Evolutionary conservation across 805 yeast genomes (phyloP), one percentile per base, ranked within the genome.

Genomic region (Saturnispora sanitii): DNA sequence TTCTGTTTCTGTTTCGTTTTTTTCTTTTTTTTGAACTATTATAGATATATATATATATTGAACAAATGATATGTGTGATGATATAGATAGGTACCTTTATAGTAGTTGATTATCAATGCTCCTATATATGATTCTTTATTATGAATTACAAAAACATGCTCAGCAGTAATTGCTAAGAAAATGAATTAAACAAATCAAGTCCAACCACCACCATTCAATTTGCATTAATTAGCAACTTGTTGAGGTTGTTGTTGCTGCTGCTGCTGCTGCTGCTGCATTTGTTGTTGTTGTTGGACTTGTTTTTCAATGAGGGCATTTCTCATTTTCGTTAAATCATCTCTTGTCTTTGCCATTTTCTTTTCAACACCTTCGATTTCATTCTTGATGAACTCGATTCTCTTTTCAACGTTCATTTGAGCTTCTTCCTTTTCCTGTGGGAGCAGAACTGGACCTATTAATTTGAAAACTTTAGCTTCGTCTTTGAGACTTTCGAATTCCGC

Each of bases 381-480:
- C 47, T 73, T 67, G 36, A 92, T 92, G 53, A 84, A 94, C 57
- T 87, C 96, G 33, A 92, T 68, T 62, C 99, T 79, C 57, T 90
- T 94, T 27, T 70, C 75, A 27, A 92, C 96, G 54, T 90, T 90
- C 53, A 74, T 50, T 48, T 75, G 75, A 18, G 98, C 95, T 60
- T 92, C 97, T 9, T 58, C 58, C 45, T 73, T 73, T 41, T 87
- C 95, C 54, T 90, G 96, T 2, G 96, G 96, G 46, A 94, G 67
- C 45, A 92, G 67, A 4, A 90, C 87, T 6, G 95, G 94, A 1
- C 98, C 98, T 20, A 90, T 82, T 48, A 88, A 70, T 61, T 92
- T 92, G 65, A 75, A 92, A 20, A 92, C 77, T 51, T 82, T 83
- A 13, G 94, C 70, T 27, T 76, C 82, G 42, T 73, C 72, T 42